phyloP scores from a whole-genome alignment of 192 early-diverging fungal species.

The Mortierella claussenii region DNA sequence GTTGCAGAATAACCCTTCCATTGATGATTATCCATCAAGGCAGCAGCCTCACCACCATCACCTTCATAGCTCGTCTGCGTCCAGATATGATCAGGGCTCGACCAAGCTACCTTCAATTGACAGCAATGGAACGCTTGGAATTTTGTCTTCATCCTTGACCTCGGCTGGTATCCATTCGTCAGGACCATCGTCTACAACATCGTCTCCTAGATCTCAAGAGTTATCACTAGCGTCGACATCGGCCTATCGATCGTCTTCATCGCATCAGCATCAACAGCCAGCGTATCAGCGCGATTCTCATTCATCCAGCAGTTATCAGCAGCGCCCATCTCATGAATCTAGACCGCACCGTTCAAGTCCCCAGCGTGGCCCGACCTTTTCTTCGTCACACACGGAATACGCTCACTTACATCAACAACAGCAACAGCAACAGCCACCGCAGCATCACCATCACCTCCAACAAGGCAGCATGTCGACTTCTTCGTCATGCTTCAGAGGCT shows the following conservation, averaged over 20 bases:
- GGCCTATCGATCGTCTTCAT: not conserved
- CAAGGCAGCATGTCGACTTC: too few species aligned
- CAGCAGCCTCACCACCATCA: too few species aligned
- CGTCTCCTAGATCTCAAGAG: conserved; percentile 27
- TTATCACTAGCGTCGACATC: not conserved
- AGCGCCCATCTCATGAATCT: not conserved
- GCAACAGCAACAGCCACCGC: not conserved
- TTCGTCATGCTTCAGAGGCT: too few species aligned
- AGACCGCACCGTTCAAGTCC: too few species aligned
- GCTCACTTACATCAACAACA: not conserved
- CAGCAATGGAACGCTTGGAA: not conserved
- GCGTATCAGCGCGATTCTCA: not conserved
- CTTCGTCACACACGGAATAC: too few species aligned
- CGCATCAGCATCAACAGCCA: conserved; percentile 10
- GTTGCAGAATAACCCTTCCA: not conserved
- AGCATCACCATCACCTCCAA: conserved; percentile 2
- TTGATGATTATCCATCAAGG: not conserved
- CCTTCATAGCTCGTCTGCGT: too few species aligned
- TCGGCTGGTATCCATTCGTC: conserved; percentile 12
- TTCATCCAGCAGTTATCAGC: not conserved
- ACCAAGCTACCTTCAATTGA: not conserved
- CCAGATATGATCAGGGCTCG: not conserved
- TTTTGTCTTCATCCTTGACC: conserved; percentile 6
- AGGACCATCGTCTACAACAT: conserved; percentile 24
- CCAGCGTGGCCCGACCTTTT: too few species aligned